A percentile compares a stretch with the other conserved stretches of the same genome.
These are phyloP conservation scores for Phoma herbarum DNA, from an alignment of 2,329 filamentous ascomycete species.

Conservation along the genomic window DNA sequence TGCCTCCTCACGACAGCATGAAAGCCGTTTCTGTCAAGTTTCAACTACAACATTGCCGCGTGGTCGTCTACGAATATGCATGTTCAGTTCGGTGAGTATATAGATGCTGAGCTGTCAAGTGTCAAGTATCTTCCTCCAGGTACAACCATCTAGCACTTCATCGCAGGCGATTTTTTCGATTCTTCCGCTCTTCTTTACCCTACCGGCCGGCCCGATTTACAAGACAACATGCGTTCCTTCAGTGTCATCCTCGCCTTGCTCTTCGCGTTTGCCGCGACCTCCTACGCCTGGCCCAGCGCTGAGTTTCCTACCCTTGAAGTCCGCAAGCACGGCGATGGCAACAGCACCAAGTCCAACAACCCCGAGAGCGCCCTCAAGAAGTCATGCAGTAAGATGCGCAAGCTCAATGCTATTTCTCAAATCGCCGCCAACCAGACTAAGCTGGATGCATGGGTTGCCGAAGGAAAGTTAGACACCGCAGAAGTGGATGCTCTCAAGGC, in stretches of 20 bases:
- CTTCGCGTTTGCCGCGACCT: slow-evolving; percentile 32
- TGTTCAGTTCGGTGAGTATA: not conserved
- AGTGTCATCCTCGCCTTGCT: slow-evolving; percentile 28
- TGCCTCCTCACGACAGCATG: slow-evolving; percentile 5
- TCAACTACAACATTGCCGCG: slow-evolving; percentile 30
- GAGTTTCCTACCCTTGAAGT: slow-evolving; percentile 30
- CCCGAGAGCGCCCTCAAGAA: slow-evolving; percentile 27
- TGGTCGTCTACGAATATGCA: slow-evolving; percentile 23
- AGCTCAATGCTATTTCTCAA: slow-evolving; percentile 33
- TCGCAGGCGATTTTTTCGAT: slow-evolving; percentile 15
- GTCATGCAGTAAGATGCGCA: slow-evolving; percentile 35
- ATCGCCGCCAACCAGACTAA: slow-evolving; percentile 43
- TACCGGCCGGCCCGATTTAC: slow-evolving; percentile 28
- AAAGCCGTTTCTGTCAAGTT: slow-evolving; percentile 30
- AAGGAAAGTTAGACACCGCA: slow-evolving; percentile 33
- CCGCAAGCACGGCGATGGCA: slow-evolving; percentile 29
- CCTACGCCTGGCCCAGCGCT: slow-evolving; percentile 28
- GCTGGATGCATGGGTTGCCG: slow-evolving; percentile 35
- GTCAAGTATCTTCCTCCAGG: not conserved
- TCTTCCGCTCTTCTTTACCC: not conserved
- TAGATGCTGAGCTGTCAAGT: slow-evolving; percentile 2
- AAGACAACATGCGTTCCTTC: slow-evolving; percentile 28
- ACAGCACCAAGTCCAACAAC: slow-evolving; percentile 16
- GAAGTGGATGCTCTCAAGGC: slow-evolving; percentile 38
- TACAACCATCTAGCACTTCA: slow-evolving; percentile 2